phyloP scores from a whole-genome alignment of 148 eudicot genomes.

The Silene conica region DNA sequence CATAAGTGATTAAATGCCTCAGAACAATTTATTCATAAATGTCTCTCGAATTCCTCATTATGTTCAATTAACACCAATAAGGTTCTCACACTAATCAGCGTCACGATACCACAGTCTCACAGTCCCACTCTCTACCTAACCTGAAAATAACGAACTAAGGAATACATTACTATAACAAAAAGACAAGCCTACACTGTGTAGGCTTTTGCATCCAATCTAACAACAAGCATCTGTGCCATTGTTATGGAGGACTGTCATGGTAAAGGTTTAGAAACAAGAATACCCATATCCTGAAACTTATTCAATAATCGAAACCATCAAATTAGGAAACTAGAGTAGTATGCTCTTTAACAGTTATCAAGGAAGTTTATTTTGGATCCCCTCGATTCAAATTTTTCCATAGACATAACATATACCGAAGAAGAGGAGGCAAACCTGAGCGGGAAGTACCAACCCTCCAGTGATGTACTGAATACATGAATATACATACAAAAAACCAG shows the following conservation, averaged over 20 bases:
- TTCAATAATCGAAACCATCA: not conserved
- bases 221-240: too few species aligned
- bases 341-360: not conserved
- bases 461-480: slow-evolving; percentile 78
- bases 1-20: not conserved
- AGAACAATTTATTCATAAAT: not conserved
- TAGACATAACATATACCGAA: not conserved
- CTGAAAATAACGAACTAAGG: not conserved
- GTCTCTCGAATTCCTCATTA: not conserved
- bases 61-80: not conserved
- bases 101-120: not conserved
- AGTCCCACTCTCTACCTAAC: not conserved
- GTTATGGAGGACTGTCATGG: too few species aligned
- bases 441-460: slow-evolving; percentile 71
- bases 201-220: too few species aligned
- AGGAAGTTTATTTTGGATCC: not conserved
- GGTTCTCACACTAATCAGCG: not conserved
- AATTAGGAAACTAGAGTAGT: not conserved
- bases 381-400: not conserved
- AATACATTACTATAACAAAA: not conserved
- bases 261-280: too few species aligned
- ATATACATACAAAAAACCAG: slow-evolving; percentile 89
- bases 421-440: slow-evolving; percentile 51
- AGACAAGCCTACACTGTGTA: not conserved
- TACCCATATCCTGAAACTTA: not conserved